Conservation (phyloP, 2,329 filamentous ascomycete species). For the Aureobasidium sp. region DNA sequence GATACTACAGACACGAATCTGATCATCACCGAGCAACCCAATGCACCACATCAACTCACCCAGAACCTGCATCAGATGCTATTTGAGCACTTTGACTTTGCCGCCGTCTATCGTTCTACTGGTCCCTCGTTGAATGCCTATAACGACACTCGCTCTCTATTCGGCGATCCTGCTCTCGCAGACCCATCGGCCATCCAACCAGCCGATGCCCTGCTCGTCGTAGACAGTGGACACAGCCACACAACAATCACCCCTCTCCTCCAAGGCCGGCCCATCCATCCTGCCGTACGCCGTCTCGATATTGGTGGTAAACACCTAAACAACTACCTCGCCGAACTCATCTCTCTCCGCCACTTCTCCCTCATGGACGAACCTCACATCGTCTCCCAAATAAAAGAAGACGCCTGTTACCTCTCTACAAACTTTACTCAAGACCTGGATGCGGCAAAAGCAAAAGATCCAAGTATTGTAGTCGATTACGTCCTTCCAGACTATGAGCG, state of each 20-base stretch:
- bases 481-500: slow-evolving; percentile 84
- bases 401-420: slow-evolving; percentile 82
- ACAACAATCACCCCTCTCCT: slow-evolving; percentile 92
- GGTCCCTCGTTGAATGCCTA: slow-evolving; percentile 84
- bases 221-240: slow-evolving; percentile 94
- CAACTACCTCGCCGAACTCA: slow-evolving; percentile 89
- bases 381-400: slow-evolving; percentile 96
- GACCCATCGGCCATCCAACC: slow-evolving; percentile 32
- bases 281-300: slow-evolving; percentile 85
- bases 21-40: slow-evolving; percentile 87
- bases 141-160: slow-evolving; percentile 77
- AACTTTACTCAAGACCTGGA: slow-evolving; percentile 86
- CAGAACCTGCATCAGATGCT: slow-evolving; percentile 96
- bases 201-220: slow-evolving; percentile 77
- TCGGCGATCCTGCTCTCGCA: slow-evolving; percentile 54
- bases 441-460: slow-evolving; percentile 67
- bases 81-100: slow-evolving; percentile 97
- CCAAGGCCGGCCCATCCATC: slow-evolving; percentile 81
- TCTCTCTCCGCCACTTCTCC: slow-evolving; percentile 93
- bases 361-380: slow-evolving; percentile 95
- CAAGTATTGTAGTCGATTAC: slow-evolving; percentile 83
- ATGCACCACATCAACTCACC: slow-evolving; percentile 82
- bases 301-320: slow-evolving; percentile 94
- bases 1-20: slow-evolving; percentile 86
- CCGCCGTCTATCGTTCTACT: slow-evolving; percentile 81